Conservation (phyloP, 2,329 filamentous ascomycete genomes). For the Ophiostoma novo-ulmi region DNA sequence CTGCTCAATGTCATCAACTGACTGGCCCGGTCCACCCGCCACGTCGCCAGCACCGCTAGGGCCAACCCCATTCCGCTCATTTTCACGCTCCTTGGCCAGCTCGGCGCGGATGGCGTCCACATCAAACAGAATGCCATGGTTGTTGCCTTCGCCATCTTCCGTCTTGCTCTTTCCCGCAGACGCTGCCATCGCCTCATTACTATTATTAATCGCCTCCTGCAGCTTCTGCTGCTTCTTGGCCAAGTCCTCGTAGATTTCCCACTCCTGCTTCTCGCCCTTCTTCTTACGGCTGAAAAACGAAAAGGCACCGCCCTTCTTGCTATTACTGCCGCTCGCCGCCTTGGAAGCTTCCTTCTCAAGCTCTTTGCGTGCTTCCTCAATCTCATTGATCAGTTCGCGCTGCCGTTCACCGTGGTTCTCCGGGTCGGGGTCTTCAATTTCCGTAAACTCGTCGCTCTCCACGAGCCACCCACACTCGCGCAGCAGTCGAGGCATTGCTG, state of each 20-base stretch:
- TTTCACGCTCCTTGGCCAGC: slow-evolving; percentile 62
- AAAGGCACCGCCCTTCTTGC: slow-evolving; percentile 53
- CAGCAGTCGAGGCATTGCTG: slow-evolving; percentile 81
- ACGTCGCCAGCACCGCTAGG: not conserved
- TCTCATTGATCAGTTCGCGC: slow-evolving; percentile 89
- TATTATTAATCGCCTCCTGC: slow-evolving; percentile 2
- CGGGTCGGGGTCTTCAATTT: slow-evolving; percentile 96
- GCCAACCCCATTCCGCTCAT: not conserved
- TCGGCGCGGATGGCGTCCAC: slow-evolving; percentile 89
- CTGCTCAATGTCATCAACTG: slow-evolving; percentile 34
- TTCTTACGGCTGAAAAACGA: slow-evolving; percentile 80
- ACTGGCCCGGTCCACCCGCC: slow-evolving; percentile 25
- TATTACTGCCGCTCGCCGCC: slow-evolving; percentile 39
- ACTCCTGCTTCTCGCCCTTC: slow-evolving; percentile 74
- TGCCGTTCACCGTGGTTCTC: slow-evolving; percentile 86
- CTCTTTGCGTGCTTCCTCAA: slow-evolving; percentile 86
- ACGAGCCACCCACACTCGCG: slow-evolving; percentile 87
- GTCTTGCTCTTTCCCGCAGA: slow-evolving; percentile 34
- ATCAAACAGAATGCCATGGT: slow-evolving; percentile 76
- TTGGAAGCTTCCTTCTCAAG: slow-evolving; percentile 78
- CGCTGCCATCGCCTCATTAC: slow-evolving; percentile 15
- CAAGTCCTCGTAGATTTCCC: slow-evolving; percentile 85
- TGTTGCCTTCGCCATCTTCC: slow-evolving; percentile 48
- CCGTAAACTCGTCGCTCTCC: slow-evolving; percentile 86
- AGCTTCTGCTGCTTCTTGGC: slow-evolving; percentile 20